These are phyloP conservation scores for Populus deltoides DNA, from an alignment of 345 rosid species.

Conservation along the genomic window DNA sequence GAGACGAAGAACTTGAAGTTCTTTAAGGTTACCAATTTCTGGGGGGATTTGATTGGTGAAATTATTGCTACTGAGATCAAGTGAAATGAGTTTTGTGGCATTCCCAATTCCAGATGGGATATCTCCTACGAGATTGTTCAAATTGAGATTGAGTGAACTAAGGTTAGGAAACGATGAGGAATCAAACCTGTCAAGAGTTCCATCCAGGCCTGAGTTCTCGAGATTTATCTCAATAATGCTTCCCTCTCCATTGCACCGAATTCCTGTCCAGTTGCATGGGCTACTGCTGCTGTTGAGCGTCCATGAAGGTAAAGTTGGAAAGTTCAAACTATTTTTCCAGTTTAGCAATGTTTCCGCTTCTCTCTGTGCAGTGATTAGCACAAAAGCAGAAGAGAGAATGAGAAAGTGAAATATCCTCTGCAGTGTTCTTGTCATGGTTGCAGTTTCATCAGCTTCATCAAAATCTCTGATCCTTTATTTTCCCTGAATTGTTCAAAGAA, in stretches of 20 bases:
- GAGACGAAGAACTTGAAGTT: conserved; percentile 30
- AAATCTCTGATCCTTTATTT: neutral
- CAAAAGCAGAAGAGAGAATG: neutral
- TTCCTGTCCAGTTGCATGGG: conserved; percentile 39
- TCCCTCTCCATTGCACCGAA: conserved; percentile 22
- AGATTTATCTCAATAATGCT: conserved; percentile 34
- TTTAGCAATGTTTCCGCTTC: conserved; percentile 8
- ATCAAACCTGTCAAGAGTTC: conserved; percentile 43
- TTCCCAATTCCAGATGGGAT: conserved; percentile 32
- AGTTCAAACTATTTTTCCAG: conserved; percentile 15
- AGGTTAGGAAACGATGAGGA: conserved; percentile 43
- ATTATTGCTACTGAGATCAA: conserved; percentile 39
- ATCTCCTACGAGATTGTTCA: conserved; percentile 37
- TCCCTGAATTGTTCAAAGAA: neutral
- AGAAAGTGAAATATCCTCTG: neutral
- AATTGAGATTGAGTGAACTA: conserved; percentile 31
- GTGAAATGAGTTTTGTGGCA: conserved; percentile 35
- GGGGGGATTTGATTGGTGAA: conserved; percentile 38
- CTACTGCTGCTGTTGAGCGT: conserved; percentile 16
- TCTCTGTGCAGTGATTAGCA: neutral
- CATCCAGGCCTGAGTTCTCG: conserved; percentile 25
- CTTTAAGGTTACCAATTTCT: conserved; percentile 35
- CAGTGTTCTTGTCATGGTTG: neutral
- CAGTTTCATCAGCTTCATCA: neutral
- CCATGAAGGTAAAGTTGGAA: conserved; percentile 17